Conservation (phyloP, 306 rosid species). For the Trifolium fragiferum region DNA sequence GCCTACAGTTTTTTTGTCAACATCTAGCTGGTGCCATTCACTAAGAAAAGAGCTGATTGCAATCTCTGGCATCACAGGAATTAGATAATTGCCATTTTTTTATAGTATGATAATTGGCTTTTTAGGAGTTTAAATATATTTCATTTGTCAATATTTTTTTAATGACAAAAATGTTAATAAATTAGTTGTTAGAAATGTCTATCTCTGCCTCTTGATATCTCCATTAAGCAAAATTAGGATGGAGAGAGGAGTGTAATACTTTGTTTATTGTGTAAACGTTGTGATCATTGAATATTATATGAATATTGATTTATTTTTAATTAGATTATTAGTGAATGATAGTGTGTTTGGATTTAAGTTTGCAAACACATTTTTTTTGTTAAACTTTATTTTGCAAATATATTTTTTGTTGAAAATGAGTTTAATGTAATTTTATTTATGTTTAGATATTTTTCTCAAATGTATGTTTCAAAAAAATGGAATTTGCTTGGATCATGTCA, state of each 20-base stretch:
- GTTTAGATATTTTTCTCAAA: background rate
- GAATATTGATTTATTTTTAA: too few species aligned
- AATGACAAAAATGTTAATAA: background rate
- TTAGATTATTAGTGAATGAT: background rate
- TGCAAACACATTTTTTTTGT: background rate
- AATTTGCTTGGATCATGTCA: background rate
- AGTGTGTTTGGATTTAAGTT: background rate
- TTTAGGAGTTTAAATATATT: background rate
- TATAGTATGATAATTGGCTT: background rate
- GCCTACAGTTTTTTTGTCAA: background rate
- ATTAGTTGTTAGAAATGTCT: background rate
- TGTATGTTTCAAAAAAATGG: background rate
- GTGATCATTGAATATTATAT: background rate
- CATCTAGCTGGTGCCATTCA: conserved; percentile 1
- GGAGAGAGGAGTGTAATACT: background rate
- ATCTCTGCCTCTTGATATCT: background rate
- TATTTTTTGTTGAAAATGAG: background rate
- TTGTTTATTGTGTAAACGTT: too few species aligned
- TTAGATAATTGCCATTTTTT: background rate
- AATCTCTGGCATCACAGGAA: conserved; percentile 3
- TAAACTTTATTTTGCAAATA: background rate
- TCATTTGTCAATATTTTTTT: background rate
- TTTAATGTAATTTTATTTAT: background rate
- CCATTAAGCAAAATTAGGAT: background rate
- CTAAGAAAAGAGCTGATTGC: conserved; percentile 7